Base-by-base conservation (phyloP, 2,329 filamentous ascomycete genomes). In the Fusarium mexicanum region DNA sequence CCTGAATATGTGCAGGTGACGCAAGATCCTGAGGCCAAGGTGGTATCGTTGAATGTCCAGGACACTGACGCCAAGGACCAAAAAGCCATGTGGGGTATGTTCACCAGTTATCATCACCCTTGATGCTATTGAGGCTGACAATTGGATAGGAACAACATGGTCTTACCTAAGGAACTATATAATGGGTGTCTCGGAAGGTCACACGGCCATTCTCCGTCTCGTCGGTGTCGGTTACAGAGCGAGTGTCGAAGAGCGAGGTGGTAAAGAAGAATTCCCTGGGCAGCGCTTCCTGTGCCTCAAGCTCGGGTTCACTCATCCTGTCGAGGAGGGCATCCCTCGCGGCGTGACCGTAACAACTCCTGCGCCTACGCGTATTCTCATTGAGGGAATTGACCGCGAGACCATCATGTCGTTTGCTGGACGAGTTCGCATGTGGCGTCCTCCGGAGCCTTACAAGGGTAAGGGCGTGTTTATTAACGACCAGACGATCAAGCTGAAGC, bases 401-500 rank as follows among this genome's bases (percentile, higher is more conserved):
- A 89, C 92, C 55, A 91, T 99, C 73, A 96, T 95, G 88, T 91
- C 93, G 67, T 98, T 98, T 83, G 96, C 96, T 24, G 96, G 96
- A 2, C 87, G 92, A 77, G 97, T 99, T 76, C 89, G 94, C 78
- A 89, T 87, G 84, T 98, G 96, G 96, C 92, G 96, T 81, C 90
- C 89, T 74, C 96, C 96, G 37, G 96, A 99, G 86, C 96, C 96
- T 75, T 99, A 99, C 85, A 99, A 99, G 90, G 96, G 96, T 76
- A 98, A 99, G 91, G 96, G 96, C 78, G 97, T 99, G 78, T 99
- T 98, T 82, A 92, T 99, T 79, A 97, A 98, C 80, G 94, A 95
- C 73, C 95, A 99, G 88, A 98, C 95, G 37, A 98, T 99, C 86
- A 97, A 93, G 89, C 84, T 99, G 84, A 99, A 99, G 92, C 93